Percentiles rank a stretch among this genome's conserved stretches.
These are phyloP conservation scores for Cryptosporidium felis DNA, from an alignment of 169 alveolate species.

Conservation along the genomic window DNA sequence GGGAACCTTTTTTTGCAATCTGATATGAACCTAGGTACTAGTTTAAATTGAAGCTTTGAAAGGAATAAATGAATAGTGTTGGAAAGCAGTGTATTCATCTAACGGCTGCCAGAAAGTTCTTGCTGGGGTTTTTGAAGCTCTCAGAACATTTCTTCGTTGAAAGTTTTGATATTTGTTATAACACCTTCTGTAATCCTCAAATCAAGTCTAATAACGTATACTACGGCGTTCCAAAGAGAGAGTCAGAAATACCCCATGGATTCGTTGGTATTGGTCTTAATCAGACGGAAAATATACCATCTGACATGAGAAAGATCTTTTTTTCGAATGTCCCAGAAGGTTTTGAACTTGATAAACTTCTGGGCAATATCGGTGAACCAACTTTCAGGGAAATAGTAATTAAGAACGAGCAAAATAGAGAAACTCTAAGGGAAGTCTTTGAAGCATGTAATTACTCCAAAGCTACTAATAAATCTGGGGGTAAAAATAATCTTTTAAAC, in stretches of 20 bases:
- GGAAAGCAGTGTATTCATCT: conserved; percentile 10
- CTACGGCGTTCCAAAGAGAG: conserved; percentile 27
- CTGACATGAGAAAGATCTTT: conserved; percentile 1
- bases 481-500: background rate
- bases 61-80: background rate
- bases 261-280: conserved; percentile 50
- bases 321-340: background rate
- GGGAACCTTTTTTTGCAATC: too few species aligned
- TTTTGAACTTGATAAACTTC: background rate
- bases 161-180: conserved; percentile 31
- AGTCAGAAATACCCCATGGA: conserved; percentile 29
- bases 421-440: background rate
- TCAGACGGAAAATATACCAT: background rate
- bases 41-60: too few species aligned
- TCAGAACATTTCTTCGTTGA: background rate
- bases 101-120: conserved; percentile 46
- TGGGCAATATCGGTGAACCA: conserved; percentile 34
- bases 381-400: conserved; percentile 57
- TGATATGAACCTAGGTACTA: too few species aligned
- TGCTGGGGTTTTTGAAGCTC: background rate
- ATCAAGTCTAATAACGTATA: background rate
- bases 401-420: background rate
- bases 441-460: background rate
- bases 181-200: conserved; percentile 11
- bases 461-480: background rate